Percentiles rank a stretch among this genome's conserved stretches.
Evolutionary conservation across 2,329 filamentous ascomycete species (phyloP).

Genomic region (Amauroascus niger): DNA sequence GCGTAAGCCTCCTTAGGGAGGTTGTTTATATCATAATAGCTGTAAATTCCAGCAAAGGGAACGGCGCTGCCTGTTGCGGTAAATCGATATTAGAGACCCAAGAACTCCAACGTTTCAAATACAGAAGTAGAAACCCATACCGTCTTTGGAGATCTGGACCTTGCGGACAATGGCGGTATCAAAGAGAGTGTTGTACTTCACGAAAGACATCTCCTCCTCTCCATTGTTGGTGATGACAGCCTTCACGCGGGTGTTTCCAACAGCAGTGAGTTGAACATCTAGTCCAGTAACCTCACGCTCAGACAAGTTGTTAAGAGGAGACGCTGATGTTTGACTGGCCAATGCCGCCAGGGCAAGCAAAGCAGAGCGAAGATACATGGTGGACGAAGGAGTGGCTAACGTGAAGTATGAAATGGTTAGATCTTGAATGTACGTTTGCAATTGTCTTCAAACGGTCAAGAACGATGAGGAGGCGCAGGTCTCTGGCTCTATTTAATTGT

Average conservation of each 20-base stretch:
- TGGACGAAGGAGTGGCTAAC: background rate
- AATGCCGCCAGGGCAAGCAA: constrained; percentile 4
- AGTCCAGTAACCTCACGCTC: constrained; percentile 22
- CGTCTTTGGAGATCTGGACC: constrained; percentile 27
- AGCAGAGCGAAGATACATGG: background rate
- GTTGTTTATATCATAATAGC: constrained; percentile 23
- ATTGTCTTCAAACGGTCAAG: background rate
- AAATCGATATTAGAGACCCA: constrained; percentile 17
- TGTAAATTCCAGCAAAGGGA: constrained; percentile 27
- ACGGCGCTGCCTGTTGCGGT: constrained; percentile 16
- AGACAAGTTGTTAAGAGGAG: constrained; percentile 10
- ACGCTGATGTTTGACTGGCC: background rate
- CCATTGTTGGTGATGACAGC: constrained; percentile 32
- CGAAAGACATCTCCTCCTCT: constrained; percentile 26
- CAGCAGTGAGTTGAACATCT: constrained; percentile 26
- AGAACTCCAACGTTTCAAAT: background rate
- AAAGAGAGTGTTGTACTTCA: constrained; percentile 32
- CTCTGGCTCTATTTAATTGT: background rate
- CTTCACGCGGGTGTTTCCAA: constrained; percentile 29
- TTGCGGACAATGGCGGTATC: constrained; percentile 30
- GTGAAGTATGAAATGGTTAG: background rate
- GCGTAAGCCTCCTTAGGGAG: constrained; percentile 27
- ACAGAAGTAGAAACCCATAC: constrained; percentile 17
- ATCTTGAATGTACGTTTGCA: background rate
- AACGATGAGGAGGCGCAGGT: background rate